Conservation (phyloP, 2,329 filamentous ascomycete species). For the Beauveria caledonica region DNA sequence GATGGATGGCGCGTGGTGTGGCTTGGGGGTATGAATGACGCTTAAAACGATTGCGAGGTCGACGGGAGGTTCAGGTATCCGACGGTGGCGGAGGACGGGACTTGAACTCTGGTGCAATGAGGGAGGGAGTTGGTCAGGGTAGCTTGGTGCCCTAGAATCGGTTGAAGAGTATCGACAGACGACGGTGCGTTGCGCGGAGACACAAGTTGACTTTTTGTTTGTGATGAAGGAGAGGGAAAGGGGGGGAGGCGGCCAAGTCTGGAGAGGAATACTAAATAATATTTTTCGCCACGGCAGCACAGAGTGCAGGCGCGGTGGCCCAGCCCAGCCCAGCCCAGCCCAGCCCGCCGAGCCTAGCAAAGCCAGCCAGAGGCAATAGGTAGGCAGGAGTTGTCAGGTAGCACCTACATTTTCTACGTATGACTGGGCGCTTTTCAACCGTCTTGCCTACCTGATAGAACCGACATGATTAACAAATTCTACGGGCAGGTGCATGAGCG, state of each 20-base stretch:
- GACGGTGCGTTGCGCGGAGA: constrained; percentile 40
- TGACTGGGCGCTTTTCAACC: too few species aligned
- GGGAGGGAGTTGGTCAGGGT: constrained; percentile 56
- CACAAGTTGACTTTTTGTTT: constrained; percentile 35
- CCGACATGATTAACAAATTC: too few species aligned
- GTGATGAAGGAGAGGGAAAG: constrained; percentile 31
- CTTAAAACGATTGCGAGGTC: constrained; percentile 36
- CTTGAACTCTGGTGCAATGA: constrained; percentile 67
- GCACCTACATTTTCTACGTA: too few species aligned
- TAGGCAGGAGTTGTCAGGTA: too few species aligned
- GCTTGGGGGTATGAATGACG: constrained; percentile 41
- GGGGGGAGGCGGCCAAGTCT: constrained; percentile 21
- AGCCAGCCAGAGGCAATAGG: too few species aligned
- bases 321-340: not conserved
- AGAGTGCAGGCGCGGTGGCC: constrained; percentile 4
- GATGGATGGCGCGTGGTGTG: constrained; percentile 33
- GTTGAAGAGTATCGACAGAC: constrained; percentile 33
- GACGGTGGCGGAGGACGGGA: constrained; percentile 23
- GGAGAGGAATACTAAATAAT: constrained; percentile 32
- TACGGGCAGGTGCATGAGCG: not conserved
- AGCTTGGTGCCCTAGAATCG: constrained; percentile 80
- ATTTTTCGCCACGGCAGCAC: constrained; percentile 26
- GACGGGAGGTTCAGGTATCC: constrained; percentile 24
- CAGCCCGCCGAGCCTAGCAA: not conserved
- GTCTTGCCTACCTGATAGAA: too few species aligned